Percentiles rank a stretch among this genome's conserved stretches.
Evolutionary conservation across 169 alveolate genomes (phyloP).

Genomic region (Miamiensis avidus): DNA sequence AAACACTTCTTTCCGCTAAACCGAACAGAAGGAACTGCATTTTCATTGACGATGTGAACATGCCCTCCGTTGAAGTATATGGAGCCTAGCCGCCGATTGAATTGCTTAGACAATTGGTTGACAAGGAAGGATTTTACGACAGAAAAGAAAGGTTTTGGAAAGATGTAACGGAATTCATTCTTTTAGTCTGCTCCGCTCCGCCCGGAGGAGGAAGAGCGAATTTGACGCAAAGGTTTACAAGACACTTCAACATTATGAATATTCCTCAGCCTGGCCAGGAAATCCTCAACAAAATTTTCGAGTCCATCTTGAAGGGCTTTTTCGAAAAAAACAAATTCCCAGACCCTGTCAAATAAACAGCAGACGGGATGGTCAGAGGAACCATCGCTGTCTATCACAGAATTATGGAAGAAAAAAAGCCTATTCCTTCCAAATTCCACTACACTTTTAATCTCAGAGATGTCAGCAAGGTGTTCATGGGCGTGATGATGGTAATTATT

Average conservation of each 20-base stretch:
- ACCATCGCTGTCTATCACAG: constrained; percentile 73
- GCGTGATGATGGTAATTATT: constrained; percentile 54
- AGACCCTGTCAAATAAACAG: constrained; percentile 65
- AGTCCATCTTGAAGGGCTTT: constrained; percentile 49
- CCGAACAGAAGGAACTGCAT: constrained; percentile 79
- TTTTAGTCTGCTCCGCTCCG: constrained; percentile 56
- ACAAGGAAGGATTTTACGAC: constrained; percentile 54
- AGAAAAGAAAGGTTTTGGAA: constrained; percentile 50
- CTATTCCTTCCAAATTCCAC: constrained; percentile 80
- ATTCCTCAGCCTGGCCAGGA: constrained; percentile 51
- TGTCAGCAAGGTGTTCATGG: constrained; percentile 73
- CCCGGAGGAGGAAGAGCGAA: constrained; percentile 65
- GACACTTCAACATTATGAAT: constrained; percentile 54
- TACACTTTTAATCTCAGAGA: constrained; percentile 77
- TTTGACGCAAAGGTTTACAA: constrained; percentile 56
- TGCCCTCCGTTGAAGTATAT: constrained; percentile 86
- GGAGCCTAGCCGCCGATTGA: constrained; percentile 73
- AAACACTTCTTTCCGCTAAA: constrained; percentile 77
- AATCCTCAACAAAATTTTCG: constrained; percentile 51
- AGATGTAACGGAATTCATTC: constrained; percentile 43
- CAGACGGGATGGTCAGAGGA: constrained; percentile 73
- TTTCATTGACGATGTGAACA: constrained; percentile 87
- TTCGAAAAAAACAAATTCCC: constrained; percentile 60
- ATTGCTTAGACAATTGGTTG: constrained; percentile 62
- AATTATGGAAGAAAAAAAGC: constrained; percentile 66